Conservation (phyloP, 179 eudicot genomes). For the Beta corolliflora region DNA sequence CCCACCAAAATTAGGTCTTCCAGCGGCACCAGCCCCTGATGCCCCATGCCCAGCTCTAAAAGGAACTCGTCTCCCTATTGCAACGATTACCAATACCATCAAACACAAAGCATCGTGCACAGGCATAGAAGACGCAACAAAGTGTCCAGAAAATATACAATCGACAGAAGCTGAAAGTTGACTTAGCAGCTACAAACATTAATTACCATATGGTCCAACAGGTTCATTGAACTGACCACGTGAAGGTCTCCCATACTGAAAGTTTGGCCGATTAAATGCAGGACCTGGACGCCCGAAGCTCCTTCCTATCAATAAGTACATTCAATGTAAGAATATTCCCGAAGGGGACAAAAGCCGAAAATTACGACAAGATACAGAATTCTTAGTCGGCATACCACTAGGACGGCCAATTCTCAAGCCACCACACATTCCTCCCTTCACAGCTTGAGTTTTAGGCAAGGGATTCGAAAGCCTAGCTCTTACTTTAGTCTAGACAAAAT, state of each 20-base stretch:
- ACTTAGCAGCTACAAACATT: background rate
- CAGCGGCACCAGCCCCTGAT: slow-evolving; percentile 36
- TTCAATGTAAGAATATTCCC: slow-evolving; percentile 1
- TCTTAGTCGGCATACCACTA: slow-evolving; percentile 33
- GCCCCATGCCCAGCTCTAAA: slow-evolving; percentile 46
- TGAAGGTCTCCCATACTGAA: slow-evolving; percentile 54
- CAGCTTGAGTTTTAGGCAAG: slow-evolving; percentile 83
- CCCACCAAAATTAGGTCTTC: slow-evolving; percentile 52
- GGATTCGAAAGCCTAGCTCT: slow-evolving; percentile 88
- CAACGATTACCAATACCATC: slow-evolving; percentile 11
- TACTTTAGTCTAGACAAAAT: slow-evolving; percentile 49
- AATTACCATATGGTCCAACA: slow-evolving; percentile 55
- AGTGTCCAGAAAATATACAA: background rate
- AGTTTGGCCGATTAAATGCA: slow-evolving; percentile 42
- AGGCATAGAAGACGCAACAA: background rate
- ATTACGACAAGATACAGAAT: slow-evolving; percentile 24
- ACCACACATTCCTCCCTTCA: slow-evolving; percentile 88
- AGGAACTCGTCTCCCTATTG: slow-evolving; percentile 65
- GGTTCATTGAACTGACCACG: slow-evolving; percentile 57
- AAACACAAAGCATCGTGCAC: slow-evolving; percentile 1
- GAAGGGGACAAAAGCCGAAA: background rate
- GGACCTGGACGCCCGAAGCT: slow-evolving; percentile 53
- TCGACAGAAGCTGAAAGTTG: background rate
- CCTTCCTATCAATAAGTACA: slow-evolving; percentile 49
- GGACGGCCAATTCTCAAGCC: slow-evolving; percentile 73